Conservation (phyloP, 2,329 filamentous ascomycete genomes). For the Clarireedia hainanense region DNA sequence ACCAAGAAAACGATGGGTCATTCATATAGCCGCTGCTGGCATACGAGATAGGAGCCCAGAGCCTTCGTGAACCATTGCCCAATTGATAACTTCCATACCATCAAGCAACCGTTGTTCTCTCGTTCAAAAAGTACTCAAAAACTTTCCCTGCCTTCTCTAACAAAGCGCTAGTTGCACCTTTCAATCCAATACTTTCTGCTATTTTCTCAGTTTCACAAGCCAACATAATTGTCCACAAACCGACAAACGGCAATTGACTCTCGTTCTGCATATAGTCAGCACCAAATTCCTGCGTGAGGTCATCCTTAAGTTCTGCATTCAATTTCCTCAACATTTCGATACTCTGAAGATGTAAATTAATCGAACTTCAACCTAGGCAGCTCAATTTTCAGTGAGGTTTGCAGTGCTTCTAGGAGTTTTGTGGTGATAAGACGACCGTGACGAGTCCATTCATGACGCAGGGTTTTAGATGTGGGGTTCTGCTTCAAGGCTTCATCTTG, state of each 20-base stretch:
- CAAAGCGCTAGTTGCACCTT: neutral
- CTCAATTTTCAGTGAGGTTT: neutral
- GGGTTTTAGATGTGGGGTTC: neutral
- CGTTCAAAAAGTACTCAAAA: neutral
- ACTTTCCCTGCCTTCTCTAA: neutral
- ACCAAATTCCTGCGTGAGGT: neutral
- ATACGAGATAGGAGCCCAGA: no score
- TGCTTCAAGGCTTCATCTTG: neutral
- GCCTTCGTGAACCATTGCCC: no score
- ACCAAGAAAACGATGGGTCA: no score
- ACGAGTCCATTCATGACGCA: constrained; percentile 1
- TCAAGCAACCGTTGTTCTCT: no score
- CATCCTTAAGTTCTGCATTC: neutral
- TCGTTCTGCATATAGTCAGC: constrained; percentile 9
- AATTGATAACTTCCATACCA: no score
- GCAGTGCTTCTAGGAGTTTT: constrained; percentile 7
- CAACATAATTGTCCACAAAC: neutral
- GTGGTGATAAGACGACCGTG: neutral
- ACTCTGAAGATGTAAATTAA: constrained; percentile 10
- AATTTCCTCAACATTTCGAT: constrained; percentile 3
- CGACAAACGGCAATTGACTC: neutral
- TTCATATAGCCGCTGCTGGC: no score
- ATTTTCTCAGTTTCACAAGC: neutral
- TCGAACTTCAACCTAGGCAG: constrained; percentile 7
- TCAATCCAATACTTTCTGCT: neutral